A percentile compares a stretch with the other conserved stretches of the same genome.
phyloP scores from a whole-genome alignment of 371 early-diverging fungal genomes.

The Sporodiniella umbellata region DNA sequence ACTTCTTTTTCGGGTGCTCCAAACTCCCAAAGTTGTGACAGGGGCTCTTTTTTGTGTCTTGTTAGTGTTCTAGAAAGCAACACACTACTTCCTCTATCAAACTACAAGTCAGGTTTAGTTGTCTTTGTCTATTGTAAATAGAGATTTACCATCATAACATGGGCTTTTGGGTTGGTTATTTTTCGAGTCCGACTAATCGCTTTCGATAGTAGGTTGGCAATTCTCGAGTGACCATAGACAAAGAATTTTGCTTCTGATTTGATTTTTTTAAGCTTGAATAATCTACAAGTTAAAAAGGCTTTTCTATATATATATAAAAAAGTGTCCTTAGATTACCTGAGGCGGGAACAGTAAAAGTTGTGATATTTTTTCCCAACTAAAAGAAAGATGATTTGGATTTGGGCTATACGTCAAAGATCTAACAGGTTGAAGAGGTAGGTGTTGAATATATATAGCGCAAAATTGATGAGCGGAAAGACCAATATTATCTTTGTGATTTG shows the following conservation, averaged over 20 bases:
- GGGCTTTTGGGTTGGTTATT: background rate
- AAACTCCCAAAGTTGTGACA: conserved; percentile 20
- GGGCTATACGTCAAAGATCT: background rate
- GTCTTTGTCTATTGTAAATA: background rate
- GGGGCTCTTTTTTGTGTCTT: conserved; percentile 16
- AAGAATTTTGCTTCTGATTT: conserved; percentile 1
- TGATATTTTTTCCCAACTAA: background rate
- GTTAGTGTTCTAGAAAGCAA: background rate
- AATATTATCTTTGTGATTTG: background rate
- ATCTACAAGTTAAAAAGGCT: too few species aligned
- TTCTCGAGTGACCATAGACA: conserved; percentile 11
- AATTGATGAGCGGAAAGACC: background rate
- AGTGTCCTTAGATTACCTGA: too few species aligned
- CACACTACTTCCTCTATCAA: conserved; percentile 9
- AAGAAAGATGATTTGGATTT: too few species aligned
- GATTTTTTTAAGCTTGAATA: conserved; percentile 5
- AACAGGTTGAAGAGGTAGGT: background rate
- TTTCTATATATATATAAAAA: too few species aligned
- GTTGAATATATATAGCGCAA: conserved; percentile 2
- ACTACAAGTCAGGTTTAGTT: background rate
- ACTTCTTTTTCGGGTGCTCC: conserved; percentile 7
- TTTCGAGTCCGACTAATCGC: background rate
- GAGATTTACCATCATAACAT: conserved; percentile 15
- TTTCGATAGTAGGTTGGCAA: background rate
- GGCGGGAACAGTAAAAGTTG: conserved; percentile 4